Evolutionary conservation across 495 filamentous ascomycete species (phyloP), one percentile per base, ranked within the genome.

Genomic region (Neurospora cerealis): DNA sequence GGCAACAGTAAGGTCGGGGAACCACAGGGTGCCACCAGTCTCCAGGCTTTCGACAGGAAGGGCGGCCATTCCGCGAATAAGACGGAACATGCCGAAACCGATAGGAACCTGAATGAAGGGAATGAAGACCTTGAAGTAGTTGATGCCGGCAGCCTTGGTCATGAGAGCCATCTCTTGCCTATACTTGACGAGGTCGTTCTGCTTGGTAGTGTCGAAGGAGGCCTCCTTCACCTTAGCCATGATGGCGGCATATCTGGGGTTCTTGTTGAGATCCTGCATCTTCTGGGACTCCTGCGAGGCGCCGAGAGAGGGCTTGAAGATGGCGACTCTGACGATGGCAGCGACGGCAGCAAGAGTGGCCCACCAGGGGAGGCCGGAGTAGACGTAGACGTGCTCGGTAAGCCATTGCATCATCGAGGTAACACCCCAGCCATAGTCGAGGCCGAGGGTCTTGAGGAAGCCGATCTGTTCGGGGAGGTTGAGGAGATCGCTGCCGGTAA

Each of bases 371-470:
- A 92, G 80, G 11, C 89, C 93, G 3, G 79, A 78, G 77, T 85
- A 90, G 72, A 97, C 81, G 82, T 98, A 93, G 70, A 96, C 78
- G 78, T 95, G 90, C 83, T 99, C 96, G 39, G 98, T 82, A 9
- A 90, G 4, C 83, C 83, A 93, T 84, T 98, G 85, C 71, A 96
- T 87, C 11, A 88, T 73, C 1, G 89, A 78, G 0, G 93, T 91
- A 3, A 91, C 86, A 32, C 96, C 95, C 85, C 85, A 94, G 77
- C 94, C 93, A 77, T 89, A 98, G 75, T 97, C 93, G 28, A 98
- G 82, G 2, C 96, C 96, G 28, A 97, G 83, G 1, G 88, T 87
- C 76, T 92, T 91, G 70, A 99, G 86, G 77, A 93, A 97, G 70
- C 96, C 96, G 74, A 96, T 90, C 24, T 88, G 84, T 75, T 93